Evolutionary conservation across 2,329 filamentous ascomycete genomes (phyloP), one percentile per base, ranked within the genome.

Genomic region (Aurifilum marmelostoma): DNA sequence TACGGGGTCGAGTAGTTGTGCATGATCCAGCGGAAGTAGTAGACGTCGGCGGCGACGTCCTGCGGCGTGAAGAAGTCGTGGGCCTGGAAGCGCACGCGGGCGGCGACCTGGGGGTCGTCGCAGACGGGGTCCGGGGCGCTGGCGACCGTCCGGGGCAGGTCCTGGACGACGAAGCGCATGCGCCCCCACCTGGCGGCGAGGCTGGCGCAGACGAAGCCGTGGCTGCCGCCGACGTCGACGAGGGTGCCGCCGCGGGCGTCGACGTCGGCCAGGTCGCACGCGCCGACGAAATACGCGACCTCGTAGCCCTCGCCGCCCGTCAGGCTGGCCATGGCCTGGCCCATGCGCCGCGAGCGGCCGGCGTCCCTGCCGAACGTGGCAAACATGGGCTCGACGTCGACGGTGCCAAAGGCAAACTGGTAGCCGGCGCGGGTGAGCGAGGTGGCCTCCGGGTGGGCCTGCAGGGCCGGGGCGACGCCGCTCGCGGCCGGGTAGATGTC

Each of bases 41-140:
- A 90, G 24, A 88, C 80, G 73, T 88, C 87, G 0, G 86, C 88
- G 62, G 83, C 78, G 18, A 86, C 79, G 0, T 83, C 81, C 75
- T 90, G 88, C 64, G 84, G 81, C 7, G 80, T 80, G 75, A 89
- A 88, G 74, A 90, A 88, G 73, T 89, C 84, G 74, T 90, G 87
- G 3, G 79, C 78, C 71, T 81, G 78, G 69, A 86, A 77, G 24
- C 74, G 74, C 54, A 87, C 79, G 18, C 84, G 75, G 21, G 76
- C 72, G 1, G 79, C 76, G 0, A 84, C 75, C 43, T 79, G 75
- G 12, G 73, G 73, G 39, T 84, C 80, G 0, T 76, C 78, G 66
- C 75, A 78, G 43, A 83, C 73, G 0, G 83, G 82, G 27, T 76
- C 76, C 0, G 84, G 84, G 2, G 83, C 84, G 59, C 79, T 83